A percentile compares a stretch with the other conserved stretches of the same genome.
These are phyloP conservation scores for Laguncularia racemosa DNA, from an alignment of 345 rosid genomes.

Conservation along the genomic window DNA sequence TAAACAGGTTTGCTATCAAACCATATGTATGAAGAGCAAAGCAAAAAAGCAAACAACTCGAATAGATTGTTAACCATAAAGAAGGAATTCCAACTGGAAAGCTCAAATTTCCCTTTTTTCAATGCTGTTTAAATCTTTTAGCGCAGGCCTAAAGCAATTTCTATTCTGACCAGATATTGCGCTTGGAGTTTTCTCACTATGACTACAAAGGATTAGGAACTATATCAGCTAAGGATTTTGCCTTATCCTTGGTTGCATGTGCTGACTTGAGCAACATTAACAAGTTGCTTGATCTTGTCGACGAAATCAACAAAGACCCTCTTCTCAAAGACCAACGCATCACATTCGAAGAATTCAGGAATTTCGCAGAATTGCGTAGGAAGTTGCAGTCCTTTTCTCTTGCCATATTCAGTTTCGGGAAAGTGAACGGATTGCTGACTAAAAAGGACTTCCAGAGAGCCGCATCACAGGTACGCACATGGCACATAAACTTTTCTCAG, in stretches of 20 bases:
- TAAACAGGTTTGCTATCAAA: too few species aligned
- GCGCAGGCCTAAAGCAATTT: neutral
- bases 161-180: constrained; percentile 29
- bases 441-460: constrained; percentile 65
- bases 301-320: constrained; percentile 27
- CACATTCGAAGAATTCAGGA: constrained; percentile 48
- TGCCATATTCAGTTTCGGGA: constrained; percentile 60
- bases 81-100: too few species aligned
- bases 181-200: constrained; percentile 59
- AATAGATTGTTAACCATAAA: too few species aligned
- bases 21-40: too few species aligned
- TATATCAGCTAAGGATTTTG: constrained; percentile 60
- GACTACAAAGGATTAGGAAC: constrained; percentile 32
- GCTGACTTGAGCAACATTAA: constrained; percentile 47
- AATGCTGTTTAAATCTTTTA: neutral
- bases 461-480: constrained; percentile 38
- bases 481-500: neutral
- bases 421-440: constrained; percentile 43
- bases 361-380: constrained; percentile 48
- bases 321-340: constrained; percentile 26
- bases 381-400: constrained; percentile 43
- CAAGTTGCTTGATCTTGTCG: constrained; percentile 46
- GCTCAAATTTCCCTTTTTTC: neutral
- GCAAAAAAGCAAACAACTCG: too few species aligned
- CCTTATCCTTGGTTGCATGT: constrained; percentile 57